Conservation (phyloP, 805 yeast species). For the Deakozyma indianensis region DNA sequence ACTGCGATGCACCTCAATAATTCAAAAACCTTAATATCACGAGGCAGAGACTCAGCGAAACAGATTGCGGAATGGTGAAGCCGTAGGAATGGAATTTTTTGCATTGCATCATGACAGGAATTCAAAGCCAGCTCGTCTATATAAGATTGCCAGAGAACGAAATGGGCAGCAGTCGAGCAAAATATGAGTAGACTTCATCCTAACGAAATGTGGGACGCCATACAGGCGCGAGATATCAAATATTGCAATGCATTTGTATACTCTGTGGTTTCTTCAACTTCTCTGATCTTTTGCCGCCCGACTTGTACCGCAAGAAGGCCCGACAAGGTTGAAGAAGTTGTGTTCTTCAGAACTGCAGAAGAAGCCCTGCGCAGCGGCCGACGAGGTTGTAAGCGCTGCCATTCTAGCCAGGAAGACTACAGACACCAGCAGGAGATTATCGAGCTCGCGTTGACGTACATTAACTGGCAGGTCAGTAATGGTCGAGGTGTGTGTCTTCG, state of each 20-base stretch:
- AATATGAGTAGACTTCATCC: too few species aligned
- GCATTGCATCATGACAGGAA: too few species aligned
- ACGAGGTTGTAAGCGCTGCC: neutral
- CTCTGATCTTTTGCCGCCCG: neutral
- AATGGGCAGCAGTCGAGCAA: too few species aligned
- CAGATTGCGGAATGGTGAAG: too few species aligned
- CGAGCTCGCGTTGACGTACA: neutral
- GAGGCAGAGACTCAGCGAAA: too few species aligned
- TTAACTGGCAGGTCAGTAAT: neutral
- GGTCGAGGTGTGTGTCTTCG: neutral
- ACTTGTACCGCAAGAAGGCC: neutral
- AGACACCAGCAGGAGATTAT: neutral
- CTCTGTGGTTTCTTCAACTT: neutral
- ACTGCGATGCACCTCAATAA: constrained; percentile 1
- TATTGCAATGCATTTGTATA: constrained; percentile 1
- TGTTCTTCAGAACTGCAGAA: neutral
- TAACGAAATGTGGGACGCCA: neutral
- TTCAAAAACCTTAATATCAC: neutral
- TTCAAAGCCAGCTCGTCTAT: too few species aligned
- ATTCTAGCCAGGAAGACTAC: neutral
- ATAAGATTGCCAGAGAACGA: too few species aligned
- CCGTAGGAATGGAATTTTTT: too few species aligned
- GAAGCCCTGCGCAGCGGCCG: neutral
- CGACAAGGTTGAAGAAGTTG: neutral
- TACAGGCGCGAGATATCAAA: neutral